Base-by-base conservation (phyloP, 257 asterid genomes). In the Penstemon barbatus region DNA sequence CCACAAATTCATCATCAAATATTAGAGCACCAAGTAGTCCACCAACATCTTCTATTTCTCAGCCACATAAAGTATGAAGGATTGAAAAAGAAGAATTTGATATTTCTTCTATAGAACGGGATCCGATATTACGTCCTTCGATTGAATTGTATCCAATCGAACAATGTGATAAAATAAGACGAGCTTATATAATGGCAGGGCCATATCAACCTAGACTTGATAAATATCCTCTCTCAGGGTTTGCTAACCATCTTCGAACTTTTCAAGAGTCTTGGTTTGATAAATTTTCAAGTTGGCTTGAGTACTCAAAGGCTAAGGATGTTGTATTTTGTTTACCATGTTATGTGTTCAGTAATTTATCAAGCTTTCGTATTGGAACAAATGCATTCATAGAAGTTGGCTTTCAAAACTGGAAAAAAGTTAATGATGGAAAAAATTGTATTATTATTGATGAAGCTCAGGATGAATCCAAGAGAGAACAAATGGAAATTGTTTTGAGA, bases 121-220 rank as follows among this genome's bases (percentile, higher is more conserved):
- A 48, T 9, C 53, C 12, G 11, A 1, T 5, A 9, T 48, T 48
- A n/a, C 3, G 12, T 6, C 12, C 1, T 6, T 9, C 11, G 12
- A 48, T 48, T 48, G 8, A 3, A 48, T 10, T 7, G 12, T 48
- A 48, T 48, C 53, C 53, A 6, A 48, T 48, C 11, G 49, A 59
- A 36, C 48, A 59, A 59, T 13, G 1, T 38, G 48, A 37, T 44
- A 41, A 59, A 59, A 19, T 59, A n/a, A 59, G 39, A 59, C 65
- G 18, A 41, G 48, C 48, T 3, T 48, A 48, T 9, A 48, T 48
- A 48, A 48, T 48, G 53, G 12, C 10, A 48, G 4, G 12, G 11
- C 53, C 53, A 48, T 48, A 48, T 48, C 12, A 48, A 6, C 53
- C 53, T 6, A 48, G 12, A 48, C 53, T 48, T 48, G 53, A 4